Evolutionary conservation across 1,284 basidiomycete species (phyloP), one percentile per base, ranked within the genome.

Genomic region (Trametes hirsuta): DNA sequence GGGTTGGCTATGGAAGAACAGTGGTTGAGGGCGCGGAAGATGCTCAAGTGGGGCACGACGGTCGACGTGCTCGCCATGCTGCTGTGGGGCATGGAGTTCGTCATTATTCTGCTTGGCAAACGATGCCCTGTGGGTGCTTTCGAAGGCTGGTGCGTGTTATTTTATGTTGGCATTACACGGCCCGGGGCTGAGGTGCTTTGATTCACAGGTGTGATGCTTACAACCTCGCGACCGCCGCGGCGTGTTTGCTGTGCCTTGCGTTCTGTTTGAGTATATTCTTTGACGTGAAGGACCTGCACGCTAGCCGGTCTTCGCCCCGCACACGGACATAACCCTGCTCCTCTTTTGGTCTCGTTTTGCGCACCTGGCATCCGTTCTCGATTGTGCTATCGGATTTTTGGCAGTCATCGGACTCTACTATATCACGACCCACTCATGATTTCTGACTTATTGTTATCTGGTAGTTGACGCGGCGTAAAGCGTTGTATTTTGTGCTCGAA

Each of bases 161-260:
- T 21, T 14, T 53, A 15, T 54, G 39, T 44, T 47, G 6, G 4
- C 34, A 15, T 48, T 46, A 11, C 24, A 12, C 46, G 15, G 5
- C 12, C 22, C 21, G 15, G 25, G 22, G 11, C 22, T 46, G 21
- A 25, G 6, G 24, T 14, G 9, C 42, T 36, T 21, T 22, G 37
- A 4, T 52, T n/a, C 61, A n/a, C 58, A 88, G 86, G 86, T 90
- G 87, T 71, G 84, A 84, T 65, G 85, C 84, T 5, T 90, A 87
- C 70, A 89, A 88, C 67, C 75, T 84, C 12, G 87, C 85, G 6
- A 79, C 82, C 1, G 87, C 87, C 11, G 78, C 81, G 30, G 79
- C 85, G 3, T 87, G 82, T 68, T 65, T 90, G 42, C 72, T 88
- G 8, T 79, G 76, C 54, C 64, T 88, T 46, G 69, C 79, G 1